Percentiles rank a stretch among this genome's conserved stretches.
phyloP scores from a whole-genome alignment of 805 yeast genomes.

The Wickerhamomyces hampshirensis region DNA sequence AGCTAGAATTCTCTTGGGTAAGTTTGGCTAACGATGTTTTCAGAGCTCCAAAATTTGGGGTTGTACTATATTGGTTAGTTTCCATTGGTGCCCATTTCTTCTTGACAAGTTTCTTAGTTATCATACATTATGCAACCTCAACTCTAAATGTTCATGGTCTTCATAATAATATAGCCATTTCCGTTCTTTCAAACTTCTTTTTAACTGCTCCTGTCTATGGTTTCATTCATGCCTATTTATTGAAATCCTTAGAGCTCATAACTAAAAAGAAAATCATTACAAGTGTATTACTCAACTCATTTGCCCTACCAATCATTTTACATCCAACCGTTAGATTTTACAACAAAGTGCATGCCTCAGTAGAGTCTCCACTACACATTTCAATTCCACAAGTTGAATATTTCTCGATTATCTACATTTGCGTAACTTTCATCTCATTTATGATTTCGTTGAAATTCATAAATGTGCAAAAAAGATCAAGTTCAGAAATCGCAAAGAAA shows the following conservation, averaged over 20 bases:
- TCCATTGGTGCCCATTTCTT: slow-evolving; percentile 19
- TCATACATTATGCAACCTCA: slow-evolving; percentile 7
- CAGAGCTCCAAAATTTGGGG: slow-evolving; percentile 14
- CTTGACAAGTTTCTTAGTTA: slow-evolving; percentile 5
- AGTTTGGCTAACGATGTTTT: slow-evolving; percentile 21
- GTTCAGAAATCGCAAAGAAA: slow-evolving; percentile 19
- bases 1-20: slow-evolving; percentile 25
- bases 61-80: slow-evolving; percentile 12
- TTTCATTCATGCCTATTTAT: slow-evolving; percentile 14
- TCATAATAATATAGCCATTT: slow-evolving; percentile 7
- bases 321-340: slow-evolving; percentile 6
- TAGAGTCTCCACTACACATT: slow-evolving; percentile 22
- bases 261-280: slow-evolving; percentile 1
- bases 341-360: slow-evolving; percentile 20
- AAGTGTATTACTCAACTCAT: slow-evolving; percentile 12
- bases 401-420: slow-evolving; percentile 8
- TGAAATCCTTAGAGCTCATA: slow-evolving; percentile 15
- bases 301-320: slow-evolving; percentile 18
- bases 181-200: slow-evolving; percentile 6
- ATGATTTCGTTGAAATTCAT: slow-evolving; percentile 10
- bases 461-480: slow-evolving; percentile 5
- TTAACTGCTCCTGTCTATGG: slow-evolving; percentile 17
- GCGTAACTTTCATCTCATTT: slow-evolving; percentile 11
- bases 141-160: slow-evolving; percentile 13
- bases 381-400: slow-evolving; percentile 1